phyloP scores from a whole-genome alignment of 2,329 filamentous ascomycete genomes.

The Monascus ruber region DNA sequence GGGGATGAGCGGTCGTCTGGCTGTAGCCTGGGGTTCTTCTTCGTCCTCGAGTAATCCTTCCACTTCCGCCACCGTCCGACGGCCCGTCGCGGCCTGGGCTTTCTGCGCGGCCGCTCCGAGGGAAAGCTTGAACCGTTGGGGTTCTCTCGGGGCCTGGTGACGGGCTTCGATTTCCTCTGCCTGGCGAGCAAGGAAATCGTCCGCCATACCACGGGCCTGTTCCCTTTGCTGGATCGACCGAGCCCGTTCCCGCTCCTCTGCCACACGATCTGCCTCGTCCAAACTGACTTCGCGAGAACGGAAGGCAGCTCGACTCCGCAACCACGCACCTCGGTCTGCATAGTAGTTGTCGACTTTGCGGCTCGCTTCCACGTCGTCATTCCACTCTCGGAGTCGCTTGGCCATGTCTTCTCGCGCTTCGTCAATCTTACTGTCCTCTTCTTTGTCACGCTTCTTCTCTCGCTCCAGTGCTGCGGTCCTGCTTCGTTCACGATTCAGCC shows the following conservation, averaged over 20 bases:
- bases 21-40: conserved; percentile 60
- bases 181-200: conserved; percentile 79
- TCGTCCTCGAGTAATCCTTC: conserved; percentile 93
- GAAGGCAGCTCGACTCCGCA: conserved; percentile 64
- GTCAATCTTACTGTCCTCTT: conserved; percentile 56
- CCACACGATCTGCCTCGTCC: conserved; percentile 71
- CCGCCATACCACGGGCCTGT: conserved; percentile 70
- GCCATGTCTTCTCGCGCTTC: conserved; percentile 56
- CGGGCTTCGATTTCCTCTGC: conserved; percentile 57
- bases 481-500: conserved; percentile 79
- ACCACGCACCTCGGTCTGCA: conserved; percentile 72
- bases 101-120: conserved; percentile 80
- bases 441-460: conserved; percentile 67
- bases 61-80: conserved; percentile 82
- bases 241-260: conserved; percentile 64
- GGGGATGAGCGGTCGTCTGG: conserved; percentile 65
- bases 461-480: conserved; percentile 75
- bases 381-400: conserved; percentile 66
- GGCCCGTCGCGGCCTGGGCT: conserved; percentile 45
- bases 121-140: conserved; percentile 82
- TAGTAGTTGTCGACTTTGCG: conserved; percentile 74
- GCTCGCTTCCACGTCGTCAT: conserved; percentile 72
- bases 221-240: conserved; percentile 62
- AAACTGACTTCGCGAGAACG: conserved; percentile 60
- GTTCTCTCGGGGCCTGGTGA: conserved; percentile 37